Evolutionary conservation across 2,329 filamentous ascomycete species (phyloP).

Genomic region (Colletotrichum sp.): DNA sequence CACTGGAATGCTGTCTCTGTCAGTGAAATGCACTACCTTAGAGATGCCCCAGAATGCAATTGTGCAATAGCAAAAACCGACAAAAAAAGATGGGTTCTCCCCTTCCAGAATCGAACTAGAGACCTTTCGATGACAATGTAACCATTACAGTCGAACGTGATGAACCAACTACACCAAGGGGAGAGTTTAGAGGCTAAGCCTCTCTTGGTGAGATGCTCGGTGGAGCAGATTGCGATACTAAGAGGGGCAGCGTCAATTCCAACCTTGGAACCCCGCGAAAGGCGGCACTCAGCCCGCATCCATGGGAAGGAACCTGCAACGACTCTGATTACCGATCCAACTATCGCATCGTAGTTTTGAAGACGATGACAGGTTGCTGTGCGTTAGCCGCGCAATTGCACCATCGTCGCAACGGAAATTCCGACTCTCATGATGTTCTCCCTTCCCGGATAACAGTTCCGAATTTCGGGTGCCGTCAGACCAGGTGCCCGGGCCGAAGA

Average conservation of each 20-base stretch:
- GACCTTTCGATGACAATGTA: neutral
- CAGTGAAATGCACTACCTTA: neutral
- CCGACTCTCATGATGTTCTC: neutral
- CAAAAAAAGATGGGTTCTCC: neutral
- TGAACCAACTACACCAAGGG: neutral
- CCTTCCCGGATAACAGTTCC: neutral
- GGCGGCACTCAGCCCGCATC: neutral
- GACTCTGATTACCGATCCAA: neutral
- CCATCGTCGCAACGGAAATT: neutral
- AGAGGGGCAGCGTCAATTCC: neutral
- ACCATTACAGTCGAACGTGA: neutral
- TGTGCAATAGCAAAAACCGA: neutral
- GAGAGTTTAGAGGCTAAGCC: neutral
- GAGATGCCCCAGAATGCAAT: neutral
- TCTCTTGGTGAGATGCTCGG: neutral
- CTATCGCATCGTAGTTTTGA: neutral
- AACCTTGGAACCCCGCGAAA: neutral
- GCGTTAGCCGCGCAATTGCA: neutral
- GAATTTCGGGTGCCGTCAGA: neutral
- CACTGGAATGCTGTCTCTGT: neutral
- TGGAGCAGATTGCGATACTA: neutral
- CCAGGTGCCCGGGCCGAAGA: slow-evolving; percentile 10
- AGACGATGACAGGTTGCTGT: neutral
- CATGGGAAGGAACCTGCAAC: neutral
- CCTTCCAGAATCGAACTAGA: neutral